Evolutionary conservation across 2,329 filamentous ascomycete species (phyloP).

Genomic region (Sclerotinia spermophila): DNA sequence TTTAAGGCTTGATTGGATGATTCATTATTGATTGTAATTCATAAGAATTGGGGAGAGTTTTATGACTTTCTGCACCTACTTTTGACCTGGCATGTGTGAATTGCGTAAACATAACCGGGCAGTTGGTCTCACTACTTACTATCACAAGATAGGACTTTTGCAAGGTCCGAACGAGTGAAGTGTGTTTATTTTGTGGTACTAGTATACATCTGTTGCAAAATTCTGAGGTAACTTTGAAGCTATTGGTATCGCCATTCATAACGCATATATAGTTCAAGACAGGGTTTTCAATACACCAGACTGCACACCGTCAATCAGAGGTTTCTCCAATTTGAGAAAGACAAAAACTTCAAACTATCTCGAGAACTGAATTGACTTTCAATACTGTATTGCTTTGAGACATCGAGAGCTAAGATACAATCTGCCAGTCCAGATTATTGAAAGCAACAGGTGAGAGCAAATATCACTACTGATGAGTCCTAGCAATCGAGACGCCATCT

Average conservation of each 20-base stretch:
- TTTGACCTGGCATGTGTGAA: background rate
- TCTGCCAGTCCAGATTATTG: background rate
- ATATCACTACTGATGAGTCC: background rate
- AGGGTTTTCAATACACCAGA: background rate
- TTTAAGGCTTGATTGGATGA: background rate
- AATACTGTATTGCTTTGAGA: background rate
- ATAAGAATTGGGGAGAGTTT: background rate
- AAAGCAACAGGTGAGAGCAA: background rate
- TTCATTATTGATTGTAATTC: background rate
- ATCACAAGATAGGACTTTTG: background rate
- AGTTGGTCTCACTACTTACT: background rate
- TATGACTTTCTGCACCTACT: background rate
- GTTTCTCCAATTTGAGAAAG: background rate
- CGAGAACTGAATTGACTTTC: background rate
- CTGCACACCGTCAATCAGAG: background rate
- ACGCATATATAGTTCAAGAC: background rate
- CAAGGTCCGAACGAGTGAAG: background rate
- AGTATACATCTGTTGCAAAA: background rate
- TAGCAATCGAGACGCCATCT: background rate
- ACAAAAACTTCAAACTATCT: background rate
- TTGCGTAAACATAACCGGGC: background rate
- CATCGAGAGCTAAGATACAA: background rate
- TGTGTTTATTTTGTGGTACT: background rate
- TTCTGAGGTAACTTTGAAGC: too few relatives aligned
- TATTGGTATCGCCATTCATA: background rate